phyloP scores from a whole-genome alignment of 2,329 filamentous ascomycete genomes.

The Neoascochyta sp. region DNA sequence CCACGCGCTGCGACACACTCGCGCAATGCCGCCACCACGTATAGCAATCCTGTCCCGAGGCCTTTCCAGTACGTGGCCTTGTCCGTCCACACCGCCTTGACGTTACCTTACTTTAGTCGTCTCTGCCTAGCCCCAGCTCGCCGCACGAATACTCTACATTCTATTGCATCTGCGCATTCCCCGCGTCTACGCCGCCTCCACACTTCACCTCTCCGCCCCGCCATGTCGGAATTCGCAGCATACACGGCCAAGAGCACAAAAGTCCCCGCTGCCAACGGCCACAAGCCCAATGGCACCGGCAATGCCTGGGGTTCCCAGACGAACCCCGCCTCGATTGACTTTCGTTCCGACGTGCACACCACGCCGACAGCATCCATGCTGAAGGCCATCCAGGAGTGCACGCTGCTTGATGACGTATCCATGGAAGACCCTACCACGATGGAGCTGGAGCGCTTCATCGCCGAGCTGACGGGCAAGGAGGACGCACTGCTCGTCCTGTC shows the following conservation, averaged over 20 bases:
- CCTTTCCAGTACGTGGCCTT: slow-evolving; percentile 30
- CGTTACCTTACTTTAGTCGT: no score
- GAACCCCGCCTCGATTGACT: slow-evolving; percentile 54
- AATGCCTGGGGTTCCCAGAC: slow-evolving; percentile 42
- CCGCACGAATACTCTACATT: slow-evolving; percentile 6
- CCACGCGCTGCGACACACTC: background rate
- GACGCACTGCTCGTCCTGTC: slow-evolving; percentile 77
- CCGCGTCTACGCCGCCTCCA: slow-evolving; percentile 12
- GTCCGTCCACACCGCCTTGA: slow-evolving; percentile 14
- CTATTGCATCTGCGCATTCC: slow-evolving; percentile 4
- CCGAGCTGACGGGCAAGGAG: slow-evolving; percentile 69
- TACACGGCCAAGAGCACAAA: slow-evolving; percentile 31
- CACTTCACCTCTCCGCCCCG: slow-evolving; percentile 12
- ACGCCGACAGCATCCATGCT: slow-evolving; percentile 65
- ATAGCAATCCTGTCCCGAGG: slow-evolving; percentile 14
- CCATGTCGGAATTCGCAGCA: slow-evolving; percentile 31
- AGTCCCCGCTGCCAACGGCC: slow-evolving; percentile 9
- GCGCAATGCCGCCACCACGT: slow-evolving; percentile 24
- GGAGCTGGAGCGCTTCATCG: slow-evolving; percentile 70
- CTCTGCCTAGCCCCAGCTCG: slow-evolving; percentile 18
- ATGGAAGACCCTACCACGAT: slow-evolving; percentile 75
- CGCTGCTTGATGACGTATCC: slow-evolving; percentile 80
- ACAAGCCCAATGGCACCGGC: slow-evolving; percentile 17
- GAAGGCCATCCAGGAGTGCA: slow-evolving; percentile 67
- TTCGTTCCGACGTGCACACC: slow-evolving; percentile 47